Conservation (phyloP, 2,329 filamentous ascomycete species). For the Plectosphaerella sp. region DNA sequence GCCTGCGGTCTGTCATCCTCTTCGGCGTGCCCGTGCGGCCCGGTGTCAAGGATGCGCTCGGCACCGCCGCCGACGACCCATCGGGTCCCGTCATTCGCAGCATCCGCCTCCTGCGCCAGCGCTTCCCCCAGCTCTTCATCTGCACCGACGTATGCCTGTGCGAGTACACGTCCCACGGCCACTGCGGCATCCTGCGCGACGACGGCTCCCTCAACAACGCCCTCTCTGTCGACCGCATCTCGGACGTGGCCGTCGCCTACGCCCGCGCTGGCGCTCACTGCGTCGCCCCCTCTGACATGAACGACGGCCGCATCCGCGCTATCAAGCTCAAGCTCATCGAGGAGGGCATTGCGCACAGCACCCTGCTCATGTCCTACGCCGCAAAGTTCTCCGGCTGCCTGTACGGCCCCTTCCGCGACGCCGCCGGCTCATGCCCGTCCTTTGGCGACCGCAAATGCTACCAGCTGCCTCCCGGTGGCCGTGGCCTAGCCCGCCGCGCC, state of each 20-base stretch:
- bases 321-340: slow-evolving; percentile 99
- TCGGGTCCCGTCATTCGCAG: slow-evolving; percentile 84
- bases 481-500: slow-evolving; percentile 85
- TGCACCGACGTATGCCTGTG: slow-evolving; percentile 92
- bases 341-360: slow-evolving; percentile 84
- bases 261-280: slow-evolving; percentile 95
- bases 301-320: slow-evolving; percentile 92
- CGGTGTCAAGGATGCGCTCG: slow-evolving; percentile 82
- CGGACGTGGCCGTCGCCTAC: slow-evolving; percentile 96
- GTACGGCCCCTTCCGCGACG: slow-evolving; percentile 96
- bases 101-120: slow-evolving; percentile 77
- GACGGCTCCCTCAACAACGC: slow-evolving; percentile 92
- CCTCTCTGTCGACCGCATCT: slow-evolving; percentile 89
- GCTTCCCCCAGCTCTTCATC: slow-evolving; percentile 89
- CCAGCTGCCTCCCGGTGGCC: slow-evolving; percentile 87
- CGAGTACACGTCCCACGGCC: slow-evolving; percentile 97
- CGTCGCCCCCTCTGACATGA: slow-evolving; percentile 97
- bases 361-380: slow-evolving; percentile 94
- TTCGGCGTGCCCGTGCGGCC: slow-evolving; percentile 88
- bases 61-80: slow-evolving; percentile 89
- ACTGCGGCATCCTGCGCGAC: slow-evolving; percentile 92
- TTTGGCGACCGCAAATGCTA: slow-evolving; percentile 97
- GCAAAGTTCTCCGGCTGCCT: slow-evolving; percentile 96
- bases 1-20: slow-evolving; percentile 86
- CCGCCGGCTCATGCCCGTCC: slow-evolving; percentile 82